Evolutionary conservation across 164 flowering plant genomes (phyloP), one percentile per base, ranked within the genome.

Genomic region (Dillenia turbinata): DNA sequence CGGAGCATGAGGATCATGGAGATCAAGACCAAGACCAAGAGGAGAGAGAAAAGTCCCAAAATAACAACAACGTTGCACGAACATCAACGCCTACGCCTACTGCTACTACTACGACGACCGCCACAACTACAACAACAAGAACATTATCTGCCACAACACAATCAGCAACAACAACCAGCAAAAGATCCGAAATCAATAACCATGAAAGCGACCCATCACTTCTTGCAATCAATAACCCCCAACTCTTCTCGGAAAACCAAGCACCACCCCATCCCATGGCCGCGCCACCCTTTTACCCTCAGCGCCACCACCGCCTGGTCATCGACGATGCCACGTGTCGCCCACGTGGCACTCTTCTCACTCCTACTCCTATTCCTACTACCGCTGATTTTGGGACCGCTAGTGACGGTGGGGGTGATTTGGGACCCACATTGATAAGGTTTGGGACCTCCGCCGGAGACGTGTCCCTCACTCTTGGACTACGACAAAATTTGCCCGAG

Each of bases 391-490:
- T 56, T 17, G 78, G 75, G 71, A 66, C 78, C 70, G 60, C 77
- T 49, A 11, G 64, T 10, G 69, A 56, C 9, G 46, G 47, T 54
- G 7, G 7, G 40, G 66, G 54, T 15, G 74, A 66, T 66, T 58
- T 76, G 15, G 81, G 72, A 4, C 61, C 79, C 2, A 64, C 83
- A 10, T 62, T 84, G 5, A 71, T 88, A 9, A 77, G 83, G 60
- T 82, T 82, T 65, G 87, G 90, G 79, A 77, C 87, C 77, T 69
- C 73, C 0, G 56, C 75, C 3, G 89, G 90, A 17, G 92, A 88
- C 62, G 89, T 90, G 66, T 90, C 97, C 1, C 89, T 90, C 57
- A 90, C 97, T 9, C 71, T 90, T 49, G 94, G 97, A 48, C 83
- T 90, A 5, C 83, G 87, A 52, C 97, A 90, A 12, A 85, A 82